Percentiles rank a stretch among this genome's conserved stretches.
Conservation (phyloP, 192 early-diverging fungal genomes). For the Jimgerdemannia flammicorona region DNA sequence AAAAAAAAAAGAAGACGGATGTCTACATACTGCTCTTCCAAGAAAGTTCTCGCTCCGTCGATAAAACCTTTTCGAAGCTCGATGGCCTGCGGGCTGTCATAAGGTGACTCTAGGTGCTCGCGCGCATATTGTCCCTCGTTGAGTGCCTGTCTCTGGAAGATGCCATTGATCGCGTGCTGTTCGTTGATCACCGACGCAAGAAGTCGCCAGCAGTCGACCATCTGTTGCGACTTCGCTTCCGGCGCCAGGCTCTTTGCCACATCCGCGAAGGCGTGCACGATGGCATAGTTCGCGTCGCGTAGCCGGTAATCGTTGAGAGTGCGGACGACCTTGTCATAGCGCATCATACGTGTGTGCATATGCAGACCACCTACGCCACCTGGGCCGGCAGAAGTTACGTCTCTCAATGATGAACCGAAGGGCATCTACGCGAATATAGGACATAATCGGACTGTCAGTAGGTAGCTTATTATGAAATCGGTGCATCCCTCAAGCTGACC, state of each 20-base stretch:
- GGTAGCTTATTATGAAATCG: no score
- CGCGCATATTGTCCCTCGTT: constrained; percentile 38
- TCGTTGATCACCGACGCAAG: constrained; percentile 40
- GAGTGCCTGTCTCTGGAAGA: constrained; percentile 28
- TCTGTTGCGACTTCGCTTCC: constrained; percentile 12
- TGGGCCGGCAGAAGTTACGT: neutral
- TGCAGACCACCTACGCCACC: constrained; percentile 12
- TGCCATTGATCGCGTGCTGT: constrained; percentile 25
- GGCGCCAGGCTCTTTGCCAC: constrained; percentile 9
- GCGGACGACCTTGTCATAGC: constrained; percentile 16
- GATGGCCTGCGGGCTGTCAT: constrained; percentile 19
- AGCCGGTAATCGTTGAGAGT: constrained; percentile 26
- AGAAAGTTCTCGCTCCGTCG: constrained; percentile 40
- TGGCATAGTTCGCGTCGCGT: constrained; percentile 1
- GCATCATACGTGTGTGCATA: constrained; percentile 16
- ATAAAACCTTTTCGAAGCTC: constrained; percentile 28
- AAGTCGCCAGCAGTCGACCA: constrained; percentile 42
- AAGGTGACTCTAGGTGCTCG: constrained; percentile 26
- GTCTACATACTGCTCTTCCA: constrained; percentile 48
- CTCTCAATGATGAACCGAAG: no score
- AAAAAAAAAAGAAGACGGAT: neutral
- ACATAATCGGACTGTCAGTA: no score
- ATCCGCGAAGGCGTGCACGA: constrained; percentile 11
- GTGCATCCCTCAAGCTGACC: no score
- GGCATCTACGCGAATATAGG: no score